phyloP scores from a whole-genome alignment of 208 protist species.

The Blastocrithidia nonstop region DNA sequence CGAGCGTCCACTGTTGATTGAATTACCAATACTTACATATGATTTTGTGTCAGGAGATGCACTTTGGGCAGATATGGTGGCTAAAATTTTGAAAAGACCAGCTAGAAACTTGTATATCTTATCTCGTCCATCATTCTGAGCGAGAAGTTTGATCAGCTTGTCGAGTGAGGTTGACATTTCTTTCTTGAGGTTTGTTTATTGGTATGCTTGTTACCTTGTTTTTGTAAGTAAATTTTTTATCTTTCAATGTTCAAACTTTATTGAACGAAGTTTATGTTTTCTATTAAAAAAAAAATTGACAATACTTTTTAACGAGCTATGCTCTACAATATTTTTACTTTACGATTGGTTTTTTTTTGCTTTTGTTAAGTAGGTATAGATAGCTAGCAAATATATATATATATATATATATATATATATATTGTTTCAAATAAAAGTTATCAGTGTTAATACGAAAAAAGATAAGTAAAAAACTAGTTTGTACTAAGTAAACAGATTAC shows the following conservation, averaged over 20 bases:
- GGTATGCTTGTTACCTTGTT: not conserved
- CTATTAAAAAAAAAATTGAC: not conserved
- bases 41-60: constrained; percentile 20
- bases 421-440: too few relatives aligned
- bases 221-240: constrained; percentile 3
- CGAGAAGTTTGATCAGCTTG: constrained; percentile 72
- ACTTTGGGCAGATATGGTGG: constrained; percentile 17
- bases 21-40: constrained; percentile 41
- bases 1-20: constrained; percentile 65
- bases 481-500: too few relatives aligned
- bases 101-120: constrained; percentile 85
- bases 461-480: too few relatives aligned
- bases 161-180: constrained; percentile 55
- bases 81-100: constrained; percentile 68
- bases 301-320: not conserved
- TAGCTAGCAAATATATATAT: not conserved
- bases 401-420: not conserved
- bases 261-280: not conserved
- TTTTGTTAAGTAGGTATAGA: too few relatives aligned
- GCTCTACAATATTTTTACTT: not conserved
- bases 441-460: not conserved
- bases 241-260: constrained; percentile 6
- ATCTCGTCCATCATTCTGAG: constrained; percentile 80
- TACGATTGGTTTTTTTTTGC: too few relatives aligned
- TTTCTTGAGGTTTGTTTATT: not conserved